Percentiles rank a stretch among this genome's conserved stretches.
phyloP scores from a whole-genome alignment of 305 asterid genomes.

The Fraxinus platypoda region DNA sequence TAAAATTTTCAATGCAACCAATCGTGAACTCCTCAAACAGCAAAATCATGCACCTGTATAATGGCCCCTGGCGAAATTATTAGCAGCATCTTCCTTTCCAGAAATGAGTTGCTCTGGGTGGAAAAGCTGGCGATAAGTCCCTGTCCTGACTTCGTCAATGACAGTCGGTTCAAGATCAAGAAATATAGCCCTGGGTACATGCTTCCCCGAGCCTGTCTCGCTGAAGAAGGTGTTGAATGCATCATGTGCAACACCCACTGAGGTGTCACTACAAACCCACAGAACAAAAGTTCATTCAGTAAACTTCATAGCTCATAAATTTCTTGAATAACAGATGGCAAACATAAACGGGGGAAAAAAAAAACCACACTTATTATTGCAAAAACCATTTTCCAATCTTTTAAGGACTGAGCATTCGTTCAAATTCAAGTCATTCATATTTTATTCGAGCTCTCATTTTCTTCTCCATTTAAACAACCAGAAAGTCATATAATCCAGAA shows the following conservation, averaged over 20 bases:
- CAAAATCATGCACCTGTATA: conserved; percentile 39
- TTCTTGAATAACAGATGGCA: too few species aligned
- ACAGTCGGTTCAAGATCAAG: conserved; percentile 70
- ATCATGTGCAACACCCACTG: conserved; percentile 52
- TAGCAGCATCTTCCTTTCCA: conserved; percentile 74
- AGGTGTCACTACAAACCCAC: conserved; percentile 41
- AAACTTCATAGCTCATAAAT: too few species aligned
- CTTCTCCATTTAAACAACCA: too few species aligned
- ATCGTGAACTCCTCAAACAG: neutral
- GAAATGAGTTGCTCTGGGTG: conserved; percentile 71
- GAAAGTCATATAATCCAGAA: too few species aligned
- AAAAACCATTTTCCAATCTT: too few species aligned
- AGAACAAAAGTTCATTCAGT: too few species aligned
- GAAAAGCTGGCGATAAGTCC: conserved; percentile 66
- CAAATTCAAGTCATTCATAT: too few species aligned
- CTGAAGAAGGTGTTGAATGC: conserved; percentile 76
- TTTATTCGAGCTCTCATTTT: too few species aligned
- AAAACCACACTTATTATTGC: too few species aligned
- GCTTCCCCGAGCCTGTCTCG: conserved; percentile 65
- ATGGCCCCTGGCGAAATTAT: conserved; percentile 68
- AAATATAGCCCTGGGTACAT: conserved; percentile 65
- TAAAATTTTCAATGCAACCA: neutral
- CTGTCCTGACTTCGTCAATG: conserved; percentile 62
- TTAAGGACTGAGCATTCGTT: too few species aligned
- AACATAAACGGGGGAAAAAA: too few species aligned